phyloP scores from a whole-genome alignment of 805 yeast species.

The Clavispora asparagi region DNA sequence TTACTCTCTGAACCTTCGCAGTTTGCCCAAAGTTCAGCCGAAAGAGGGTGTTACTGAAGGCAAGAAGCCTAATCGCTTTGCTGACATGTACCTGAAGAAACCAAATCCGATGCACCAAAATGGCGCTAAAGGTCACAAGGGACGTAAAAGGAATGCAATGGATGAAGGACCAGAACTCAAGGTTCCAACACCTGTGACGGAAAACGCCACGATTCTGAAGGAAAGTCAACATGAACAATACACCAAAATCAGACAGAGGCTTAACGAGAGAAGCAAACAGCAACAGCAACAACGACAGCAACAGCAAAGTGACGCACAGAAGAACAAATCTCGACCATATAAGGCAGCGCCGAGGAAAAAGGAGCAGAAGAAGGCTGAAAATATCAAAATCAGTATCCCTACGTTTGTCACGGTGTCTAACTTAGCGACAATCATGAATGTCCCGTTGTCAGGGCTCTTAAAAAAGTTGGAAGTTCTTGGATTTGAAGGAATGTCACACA shows the following conservation, averaged over 20 bases:
- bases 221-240: slow-evolving; percentile 10
- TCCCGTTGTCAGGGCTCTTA: slow-evolving; percentile 58
- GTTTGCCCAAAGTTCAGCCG: background rate
- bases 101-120: background rate
- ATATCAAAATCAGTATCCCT: slow-evolving; percentile 50
- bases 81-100: slow-evolving; percentile 18
- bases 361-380: slow-evolving; percentile 4
- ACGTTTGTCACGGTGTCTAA: slow-evolving; percentile 75
- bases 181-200: background rate
- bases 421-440: slow-evolving; percentile 64
- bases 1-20: background rate
- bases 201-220: background rate
- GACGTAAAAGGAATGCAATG: background rate
- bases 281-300: slow-evolving; percentile 2
- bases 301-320: slow-evolving; percentile 1
- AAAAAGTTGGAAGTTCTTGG: slow-evolving; percentile 62
- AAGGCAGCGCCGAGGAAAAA: background rate
- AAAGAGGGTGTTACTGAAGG: background rate
- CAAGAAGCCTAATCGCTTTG: slow-evolving; percentile 29
- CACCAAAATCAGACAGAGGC: slow-evolving; percentile 14
- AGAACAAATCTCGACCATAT: slow-evolving; percentile 5
- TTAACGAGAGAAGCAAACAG: slow-evolving; percentile 14
- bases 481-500: slow-evolving; percentile 63
- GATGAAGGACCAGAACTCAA: background rate
- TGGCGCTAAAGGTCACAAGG: background rate